Percentiles rank a stretch among this genome's conserved stretches.
Conservation (phyloP, 305 asterid genomes). For the Fraxinus greggii region DNA sequence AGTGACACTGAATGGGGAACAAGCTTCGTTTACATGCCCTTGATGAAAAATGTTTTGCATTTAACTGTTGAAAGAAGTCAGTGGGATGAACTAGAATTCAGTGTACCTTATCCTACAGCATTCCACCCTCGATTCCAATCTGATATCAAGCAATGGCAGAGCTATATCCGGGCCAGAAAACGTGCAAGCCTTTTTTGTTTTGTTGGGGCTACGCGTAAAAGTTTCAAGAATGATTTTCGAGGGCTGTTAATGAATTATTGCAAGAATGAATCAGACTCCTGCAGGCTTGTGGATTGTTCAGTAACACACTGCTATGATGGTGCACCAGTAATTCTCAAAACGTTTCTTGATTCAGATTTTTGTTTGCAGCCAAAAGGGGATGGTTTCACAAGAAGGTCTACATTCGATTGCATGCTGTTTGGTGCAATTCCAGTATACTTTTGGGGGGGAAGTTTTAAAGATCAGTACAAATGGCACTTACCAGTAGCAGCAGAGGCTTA, state of each 20-base stretch:
- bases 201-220: constrained; percentile 63
- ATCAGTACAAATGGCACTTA: constrained; percentile 65
- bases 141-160: constrained; percentile 59
- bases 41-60: constrained; percentile 59
- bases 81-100: constrained; percentile 59
- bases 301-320: constrained; percentile 50
- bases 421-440: constrained; percentile 73
- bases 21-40: constrained; percentile 54
- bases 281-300: constrained; percentile 57
- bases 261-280: constrained; percentile 34
- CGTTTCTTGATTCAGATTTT: constrained; percentile 59
- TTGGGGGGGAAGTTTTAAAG: constrained; percentile 50
- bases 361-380: constrained; percentile 78
- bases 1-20: constrained; percentile 65
- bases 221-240: constrained; percentile 59
- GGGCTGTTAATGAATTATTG: constrained; percentile 52
- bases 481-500: constrained; percentile 33
- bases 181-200: constrained; percentile 50
- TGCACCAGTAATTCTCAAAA: constrained; percentile 59
- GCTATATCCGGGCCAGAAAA: constrained; percentile 30
- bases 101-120: constrained; percentile 73
- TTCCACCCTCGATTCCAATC: constrained; percentile 61
- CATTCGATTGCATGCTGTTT: constrained; percentile 71
- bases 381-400: constrained; percentile 60
- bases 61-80: constrained; percentile 44